Percentiles rank a stretch among this genome's conserved stretches.
Evolutionary conservation across 2,329 filamentous ascomycete species (phyloP).

Genomic region (Phaeosphaeria sp.): DNA sequence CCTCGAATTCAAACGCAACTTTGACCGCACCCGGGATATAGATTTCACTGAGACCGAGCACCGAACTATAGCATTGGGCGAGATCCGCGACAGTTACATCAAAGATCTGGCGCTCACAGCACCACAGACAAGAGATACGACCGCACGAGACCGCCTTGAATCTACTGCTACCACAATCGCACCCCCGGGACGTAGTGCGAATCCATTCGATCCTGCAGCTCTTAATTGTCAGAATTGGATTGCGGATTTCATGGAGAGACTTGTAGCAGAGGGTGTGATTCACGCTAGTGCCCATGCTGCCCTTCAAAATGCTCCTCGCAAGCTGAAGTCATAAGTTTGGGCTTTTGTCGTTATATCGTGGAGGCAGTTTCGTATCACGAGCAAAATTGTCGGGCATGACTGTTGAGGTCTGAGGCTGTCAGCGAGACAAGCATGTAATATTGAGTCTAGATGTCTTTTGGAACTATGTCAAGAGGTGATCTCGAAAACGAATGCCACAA

Average conservation of each 20-base stretch:
- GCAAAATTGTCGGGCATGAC: too few species aligned
- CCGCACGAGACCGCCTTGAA: neutral
- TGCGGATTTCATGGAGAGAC: neutral
- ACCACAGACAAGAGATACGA: neutral
- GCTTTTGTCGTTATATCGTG: too few species aligned
- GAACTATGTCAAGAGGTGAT: too few species aligned
- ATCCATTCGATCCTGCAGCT: neutral
- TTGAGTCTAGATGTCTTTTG: too few species aligned
- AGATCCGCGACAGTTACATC: neutral
- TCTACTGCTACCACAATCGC: neutral
- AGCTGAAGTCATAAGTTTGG: too few species aligned
- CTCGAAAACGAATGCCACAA: too few species aligned
- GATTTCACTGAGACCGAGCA: neutral
- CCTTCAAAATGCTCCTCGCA: neutral
- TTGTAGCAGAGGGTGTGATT: neutral
- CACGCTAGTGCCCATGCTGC: neutral
- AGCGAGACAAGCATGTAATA: too few species aligned
- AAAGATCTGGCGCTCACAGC: neutral
- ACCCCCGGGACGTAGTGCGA: neutral
- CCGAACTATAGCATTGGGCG: neutral
- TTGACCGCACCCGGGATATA: neutral
- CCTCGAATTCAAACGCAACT: neutral
- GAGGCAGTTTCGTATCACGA: too few species aligned
- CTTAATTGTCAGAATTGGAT: neutral
- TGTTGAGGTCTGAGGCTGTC: too few species aligned